Percentiles rank a stretch among this genome's conserved stretches.
These are phyloP conservation scores for Arthroderma uncinatum DNA, from an alignment of 2,329 filamentous ascomycete species.

Conservation along the genomic window DNA sequence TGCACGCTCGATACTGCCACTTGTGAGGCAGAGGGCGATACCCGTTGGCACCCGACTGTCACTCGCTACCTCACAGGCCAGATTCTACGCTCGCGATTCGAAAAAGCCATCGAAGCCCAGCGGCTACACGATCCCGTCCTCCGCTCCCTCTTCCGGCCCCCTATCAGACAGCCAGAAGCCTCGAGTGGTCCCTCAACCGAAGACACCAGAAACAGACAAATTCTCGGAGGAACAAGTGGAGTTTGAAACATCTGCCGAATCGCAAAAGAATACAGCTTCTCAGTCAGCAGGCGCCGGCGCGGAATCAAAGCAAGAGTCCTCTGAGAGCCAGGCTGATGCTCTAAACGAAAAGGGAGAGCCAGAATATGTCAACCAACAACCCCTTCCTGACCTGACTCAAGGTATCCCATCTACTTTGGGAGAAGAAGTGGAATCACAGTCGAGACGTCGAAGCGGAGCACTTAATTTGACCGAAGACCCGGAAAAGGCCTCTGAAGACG, in stretches of 20 bases:
- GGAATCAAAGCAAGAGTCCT: slow-evolving; percentile 15
- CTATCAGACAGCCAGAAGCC: slow-evolving; percentile 22
- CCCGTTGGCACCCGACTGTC: slow-evolving; percentile 27
- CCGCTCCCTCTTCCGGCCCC: slow-evolving; percentile 9
- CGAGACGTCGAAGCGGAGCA: slow-evolving; percentile 26
- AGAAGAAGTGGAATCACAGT: slow-evolving; percentile 51
- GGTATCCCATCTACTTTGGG: slow-evolving; percentile 87
- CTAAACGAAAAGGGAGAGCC: neutral
- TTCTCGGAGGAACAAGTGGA: slow-evolving; percentile 30
- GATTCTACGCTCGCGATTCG: slow-evolving; percentile 32
- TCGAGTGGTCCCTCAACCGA: slow-evolving; percentile 11
- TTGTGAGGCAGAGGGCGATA: slow-evolving; percentile 33
- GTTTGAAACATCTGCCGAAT: slow-evolving; percentile 27
- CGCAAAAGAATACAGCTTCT: slow-evolving; percentile 23
- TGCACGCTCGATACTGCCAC: slow-evolving; percentile 36
- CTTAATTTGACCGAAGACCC: slow-evolving; percentile 47
- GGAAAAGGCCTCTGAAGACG: slow-evolving; percentile 32
- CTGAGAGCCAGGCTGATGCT: neutral
- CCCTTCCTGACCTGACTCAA: slow-evolving; percentile 82
- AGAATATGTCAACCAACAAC: slow-evolving; percentile 32
- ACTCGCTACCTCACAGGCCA: slow-evolving; percentile 24
- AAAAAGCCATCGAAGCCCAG: slow-evolving; percentile 25
- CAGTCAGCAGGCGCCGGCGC: slow-evolving; percentile 20
- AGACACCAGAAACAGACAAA: slow-evolving; percentile 14
- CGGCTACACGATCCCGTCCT: slow-evolving; percentile 17